Percentiles rank a stretch among this genome's conserved stretches.
These are phyloP conservation scores for Limnanthes douglasii DNA, from an alignment of 345 rosid genomes.

Conservation along the genomic window DNA sequence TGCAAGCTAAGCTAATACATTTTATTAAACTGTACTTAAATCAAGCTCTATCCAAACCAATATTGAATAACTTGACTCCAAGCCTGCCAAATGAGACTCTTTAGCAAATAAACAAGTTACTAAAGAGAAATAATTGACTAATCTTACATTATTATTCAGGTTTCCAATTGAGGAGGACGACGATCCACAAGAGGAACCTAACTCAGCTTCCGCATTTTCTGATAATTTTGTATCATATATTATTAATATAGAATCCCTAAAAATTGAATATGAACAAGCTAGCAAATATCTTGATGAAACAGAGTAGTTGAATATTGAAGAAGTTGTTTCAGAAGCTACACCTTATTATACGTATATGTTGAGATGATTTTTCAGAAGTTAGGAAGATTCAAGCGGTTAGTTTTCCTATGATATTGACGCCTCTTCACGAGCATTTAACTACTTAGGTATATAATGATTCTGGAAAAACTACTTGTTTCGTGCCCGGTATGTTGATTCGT, in stretches of 20 bases:
- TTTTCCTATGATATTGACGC: conserved; percentile 85
- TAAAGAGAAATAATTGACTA: no score
- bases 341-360: conserved; percentile 77
- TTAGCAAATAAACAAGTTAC: no score
- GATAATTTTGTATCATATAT: no score
- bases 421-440: conserved; percentile 64
- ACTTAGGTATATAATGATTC: conserved; percentile 97
- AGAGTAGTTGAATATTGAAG: conserved; percentile 65
- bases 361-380: conserved; percentile 86
- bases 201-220: conserved; percentile 14
- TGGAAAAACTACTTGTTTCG: conserved; percentile 95
- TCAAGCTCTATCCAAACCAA: no score
- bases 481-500: conserved; percentile 88
- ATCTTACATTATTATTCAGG: no score
- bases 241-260: conserved; percentile 30
- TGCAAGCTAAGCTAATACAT: no score
- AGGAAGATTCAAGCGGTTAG: conserved; percentile 92
- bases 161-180: conserved; percentile 75
- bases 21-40: no score
- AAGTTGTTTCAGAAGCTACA: conserved; percentile 67
- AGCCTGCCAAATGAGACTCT: no score
- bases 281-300: conserved; percentile 67
- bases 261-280: conserved; percentile 31
- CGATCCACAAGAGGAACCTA: conserved; percentile 22
- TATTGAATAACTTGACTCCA: no score